Percentiles rank a stretch among this genome's conserved stretches.
These are phyloP conservation scores for Solanum boliviense DNA, from an alignment of 257 asterid genomes.

Conservation along the genomic window DNA sequence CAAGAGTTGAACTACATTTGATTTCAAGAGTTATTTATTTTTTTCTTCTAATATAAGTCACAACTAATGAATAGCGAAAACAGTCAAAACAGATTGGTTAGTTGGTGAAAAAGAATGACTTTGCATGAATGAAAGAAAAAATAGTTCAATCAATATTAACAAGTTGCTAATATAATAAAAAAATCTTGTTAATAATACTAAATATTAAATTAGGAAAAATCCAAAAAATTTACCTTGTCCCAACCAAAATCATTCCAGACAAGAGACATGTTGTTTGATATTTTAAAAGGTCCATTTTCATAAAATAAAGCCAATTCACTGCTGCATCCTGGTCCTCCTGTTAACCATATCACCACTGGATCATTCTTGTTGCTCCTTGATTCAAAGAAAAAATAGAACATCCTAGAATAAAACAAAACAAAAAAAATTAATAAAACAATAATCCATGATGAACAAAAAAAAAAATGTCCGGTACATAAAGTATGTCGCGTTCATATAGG, in stretches of 20 bases:
- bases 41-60: neutral
- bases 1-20: neutral
- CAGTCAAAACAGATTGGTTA: neutral
- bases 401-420: conserved; percentile 32
- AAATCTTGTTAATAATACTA: neutral
- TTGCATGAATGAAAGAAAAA: neutral
- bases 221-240: conserved; percentile 48
- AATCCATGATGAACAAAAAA: neutral
- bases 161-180: neutral
- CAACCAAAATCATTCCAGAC: conserved; percentile 71
- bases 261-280: conserved; percentile 41
- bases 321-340: conserved; percentile 92
- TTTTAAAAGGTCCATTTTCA: conserved; percentile 70
- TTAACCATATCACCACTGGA: conserved; percentile 69
- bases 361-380: conserved; percentile 40
- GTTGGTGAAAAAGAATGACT: neutral
- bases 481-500: neutral
- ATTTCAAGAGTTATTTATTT: neutral
- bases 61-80: neutral
- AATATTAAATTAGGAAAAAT: neutral
- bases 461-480: neutral
- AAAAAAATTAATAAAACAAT: neutral
- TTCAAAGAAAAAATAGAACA: conserved; percentile 77
- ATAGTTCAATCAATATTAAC: neutral
- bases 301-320: conserved; percentile 63